Evolutionary conservation across 2,329 filamentous ascomycete genomes (phyloP), one percentile per base, ranked within the genome.

Genomic region (Raffaelea deltoideospora): DNA sequence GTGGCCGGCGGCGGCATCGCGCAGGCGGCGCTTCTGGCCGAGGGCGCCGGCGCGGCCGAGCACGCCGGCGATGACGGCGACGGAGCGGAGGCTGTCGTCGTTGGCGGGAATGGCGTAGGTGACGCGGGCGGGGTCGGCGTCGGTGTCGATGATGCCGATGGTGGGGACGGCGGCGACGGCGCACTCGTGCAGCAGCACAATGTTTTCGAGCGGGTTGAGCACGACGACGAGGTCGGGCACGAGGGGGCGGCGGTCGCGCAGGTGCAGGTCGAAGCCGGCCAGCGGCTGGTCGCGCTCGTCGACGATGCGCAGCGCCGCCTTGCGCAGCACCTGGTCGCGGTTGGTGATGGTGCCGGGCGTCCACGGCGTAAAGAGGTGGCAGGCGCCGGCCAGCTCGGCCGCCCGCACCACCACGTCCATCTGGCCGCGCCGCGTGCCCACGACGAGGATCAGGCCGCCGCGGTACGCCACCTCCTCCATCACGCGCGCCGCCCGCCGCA

Each of bases 51-150:
- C 90, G 36, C 80, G 72, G 29, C 87, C 88, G 27, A 98, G 67
- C 1, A 90, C 78, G 37, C 86, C 86, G 4, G 78, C 81, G 47
- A 98, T 83, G 42, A 95, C 68, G 47, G 79, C 74, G 34, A 86
- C 71, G 45, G 79, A 78, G 42, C 90, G 79, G 47, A 94, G 59
- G 72, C 86, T 86, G 66, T 98, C 90, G 53, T 98, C 90, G 56
- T 98, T 98, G 35, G 85, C 85, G 2, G 90, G 90, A 47, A 98
- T 95, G 13, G 83, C 82, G 54, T 98, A 98, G 4, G 90, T 96
- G 35, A 96, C 86, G 74, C 83, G 88, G 1, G 84, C 84, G 1
- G 90, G 84, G 57, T 96, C 82, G 3, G 77, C 79, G 56, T 98
- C 82, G 1, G 90, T 96, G 57, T 98, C 90, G 47, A 96, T 80